Percentiles rank a stretch among this genome's conserved stretches.
Evolutionary conservation across 441 rosid genomes (phyloP).

Genomic region (Iberis amara): DNA sequence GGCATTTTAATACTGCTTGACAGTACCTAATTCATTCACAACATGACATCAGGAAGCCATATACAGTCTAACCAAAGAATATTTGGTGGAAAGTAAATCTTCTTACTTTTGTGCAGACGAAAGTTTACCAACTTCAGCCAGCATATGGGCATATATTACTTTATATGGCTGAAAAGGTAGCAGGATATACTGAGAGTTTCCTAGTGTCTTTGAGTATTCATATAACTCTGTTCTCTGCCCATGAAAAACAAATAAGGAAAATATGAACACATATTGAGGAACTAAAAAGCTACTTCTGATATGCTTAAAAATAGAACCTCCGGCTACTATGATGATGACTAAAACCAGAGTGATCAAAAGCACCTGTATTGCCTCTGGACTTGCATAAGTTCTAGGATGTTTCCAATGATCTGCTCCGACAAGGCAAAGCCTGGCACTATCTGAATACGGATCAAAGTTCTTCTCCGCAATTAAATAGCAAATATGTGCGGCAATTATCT

Average conservation of each 20-base stretch:
- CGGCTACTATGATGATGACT: not conserved
- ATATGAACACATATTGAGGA: constrained; percentile 12
- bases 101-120: constrained; percentile 57
- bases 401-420: constrained; percentile 96
- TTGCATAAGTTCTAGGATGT: constrained; percentile 78
- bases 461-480: constrained; percentile 94
- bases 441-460: constrained; percentile 90
- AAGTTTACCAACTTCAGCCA: constrained; percentile 64
- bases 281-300: not conserved
- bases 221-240: constrained; percentile 63
- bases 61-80: constrained; percentile 13
- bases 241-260: constrained; percentile 19
- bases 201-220: constrained; percentile 61
- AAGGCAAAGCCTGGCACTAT: constrained; percentile 87
- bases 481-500: constrained; percentile 91
- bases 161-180: constrained; percentile 65
- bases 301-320: constrained; percentile 16
- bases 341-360: constrained; percentile 13
- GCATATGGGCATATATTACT: constrained; percentile 59
- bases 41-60: constrained; percentile 25
- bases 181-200: constrained; percentile 60
- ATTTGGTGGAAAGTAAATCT: constrained; percentile 13
- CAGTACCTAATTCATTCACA: constrained; percentile 61
- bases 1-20: constrained; percentile 73
- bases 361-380: constrained; percentile 97